phyloP scores from a whole-genome alignment of 495 filamentous ascomycete genomes.

The Aspergillus incahuasiensis region DNA sequence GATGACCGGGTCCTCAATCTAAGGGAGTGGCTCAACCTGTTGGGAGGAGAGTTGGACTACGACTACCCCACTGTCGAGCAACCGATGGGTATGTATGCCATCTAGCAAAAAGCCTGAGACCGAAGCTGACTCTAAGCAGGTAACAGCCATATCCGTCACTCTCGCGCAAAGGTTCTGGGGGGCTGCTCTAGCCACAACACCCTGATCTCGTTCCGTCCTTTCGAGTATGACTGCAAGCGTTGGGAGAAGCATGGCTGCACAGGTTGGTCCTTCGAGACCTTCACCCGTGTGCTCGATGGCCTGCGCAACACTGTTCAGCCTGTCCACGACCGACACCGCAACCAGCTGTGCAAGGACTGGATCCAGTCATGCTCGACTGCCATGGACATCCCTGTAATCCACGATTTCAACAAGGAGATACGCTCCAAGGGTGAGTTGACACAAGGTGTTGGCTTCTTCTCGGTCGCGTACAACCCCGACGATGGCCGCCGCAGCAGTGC shows the following conservation, averaged over 20 bases:
- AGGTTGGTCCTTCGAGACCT: slow-evolving; percentile 74
- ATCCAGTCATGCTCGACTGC: slow-evolving; percentile 66
- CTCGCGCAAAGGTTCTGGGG: slow-evolving; percentile 77
- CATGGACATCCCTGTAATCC: slow-evolving; percentile 68
- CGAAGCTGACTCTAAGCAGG: slow-evolving; percentile 38
- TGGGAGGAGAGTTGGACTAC: slow-evolving; percentile 79
- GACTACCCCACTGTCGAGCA: slow-evolving; percentile 84
- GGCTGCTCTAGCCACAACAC: slow-evolving; percentile 87
- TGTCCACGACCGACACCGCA: slow-evolving; percentile 69
- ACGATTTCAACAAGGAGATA: slow-evolving; percentile 79
- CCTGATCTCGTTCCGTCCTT: slow-evolving; percentile 78
- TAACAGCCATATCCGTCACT: slow-evolving; percentile 79
- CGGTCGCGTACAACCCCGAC: slow-evolving; percentile 76
- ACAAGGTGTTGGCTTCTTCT: slow-evolving; percentile 78
- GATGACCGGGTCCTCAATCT: slow-evolving; percentile 69
- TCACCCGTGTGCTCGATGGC: slow-evolving; percentile 69
- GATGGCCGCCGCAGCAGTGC: slow-evolving; percentile 73
- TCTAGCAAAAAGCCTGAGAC: too few species aligned
- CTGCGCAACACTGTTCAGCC: slow-evolving; percentile 77
- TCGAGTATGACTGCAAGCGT: slow-evolving; percentile 69
- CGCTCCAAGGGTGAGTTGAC: slow-evolving; percentile 60
- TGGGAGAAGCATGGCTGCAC: slow-evolving; percentile 70
- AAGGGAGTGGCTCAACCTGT: slow-evolving; percentile 71
- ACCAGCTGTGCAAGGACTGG: slow-evolving; percentile 83
- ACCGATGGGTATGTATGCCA: slow-evolving; percentile 55